These are phyloP conservation scores for Thielaviopsis punctulata DNA, from an alignment of 2,329 filamentous ascomycete species.

Conservation along the genomic window DNA sequence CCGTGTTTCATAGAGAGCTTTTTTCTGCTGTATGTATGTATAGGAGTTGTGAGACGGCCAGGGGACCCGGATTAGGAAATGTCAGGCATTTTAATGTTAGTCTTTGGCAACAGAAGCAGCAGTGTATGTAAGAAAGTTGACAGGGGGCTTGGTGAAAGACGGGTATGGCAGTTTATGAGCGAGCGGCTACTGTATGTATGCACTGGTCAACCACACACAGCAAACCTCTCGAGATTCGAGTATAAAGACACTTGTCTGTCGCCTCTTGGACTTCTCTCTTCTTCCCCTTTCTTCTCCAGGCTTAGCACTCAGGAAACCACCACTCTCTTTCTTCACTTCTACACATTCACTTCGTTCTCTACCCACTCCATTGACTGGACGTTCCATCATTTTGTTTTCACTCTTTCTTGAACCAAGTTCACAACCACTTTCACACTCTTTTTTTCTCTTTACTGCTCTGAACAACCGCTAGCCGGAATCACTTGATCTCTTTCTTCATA, in stretches of 20 bases:
- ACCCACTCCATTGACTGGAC: slow-evolving; percentile 8
- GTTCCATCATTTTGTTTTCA: slow-evolving; percentile 1
- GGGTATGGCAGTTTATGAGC: no score
- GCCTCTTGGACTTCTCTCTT: neutral
- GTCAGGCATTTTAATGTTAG: no score
- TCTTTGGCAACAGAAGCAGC: no score
- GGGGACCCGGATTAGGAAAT: no score
- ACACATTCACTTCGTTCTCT: neutral
- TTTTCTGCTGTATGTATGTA: no score
- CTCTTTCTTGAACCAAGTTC: neutral
- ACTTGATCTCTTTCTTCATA: neutral
- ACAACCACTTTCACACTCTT: no score
- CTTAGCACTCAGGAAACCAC: slow-evolving; percentile 5
- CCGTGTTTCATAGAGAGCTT: no score
- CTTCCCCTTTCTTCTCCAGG: slow-evolving; percentile 1
- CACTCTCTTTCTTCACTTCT: neutral
- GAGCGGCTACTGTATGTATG: no score
- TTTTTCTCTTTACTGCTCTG: neutral
- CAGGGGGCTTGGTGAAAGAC: no score
- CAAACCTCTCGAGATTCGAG: no score
- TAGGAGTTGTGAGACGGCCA: no score
- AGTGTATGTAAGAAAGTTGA: no score
- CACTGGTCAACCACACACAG: neutral
- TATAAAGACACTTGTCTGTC: neutral
- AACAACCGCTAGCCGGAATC: neutral